Percentiles rank a stretch among this genome's conserved stretches.
Conservation (phyloP, 2,329 filamentous ascomycete genomes). For the Xylaria sp. region DNA sequence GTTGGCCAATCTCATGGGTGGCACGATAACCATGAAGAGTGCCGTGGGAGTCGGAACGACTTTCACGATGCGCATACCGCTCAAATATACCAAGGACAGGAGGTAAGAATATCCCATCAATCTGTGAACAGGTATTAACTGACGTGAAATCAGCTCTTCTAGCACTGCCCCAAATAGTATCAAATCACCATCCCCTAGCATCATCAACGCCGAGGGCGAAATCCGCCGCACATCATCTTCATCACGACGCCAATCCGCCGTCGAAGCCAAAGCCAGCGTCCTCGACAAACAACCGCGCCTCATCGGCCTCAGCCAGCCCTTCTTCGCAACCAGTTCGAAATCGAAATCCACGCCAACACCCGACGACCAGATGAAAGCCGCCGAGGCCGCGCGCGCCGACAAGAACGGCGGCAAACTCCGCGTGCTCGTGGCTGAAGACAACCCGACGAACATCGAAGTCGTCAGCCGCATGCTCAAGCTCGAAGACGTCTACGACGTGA, state of each 20-base stretch:
- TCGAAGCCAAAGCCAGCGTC: slow-evolving; percentile 39
- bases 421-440: slow-evolving; percentile 77
- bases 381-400: slow-evolving; percentile 58
- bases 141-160: slow-evolving; percentile 36
- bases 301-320: slow-evolving; percentile 76
- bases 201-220: slow-evolving; percentile 40
- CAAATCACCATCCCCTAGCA: slow-evolving; percentile 45
- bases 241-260: slow-evolving; percentile 27
- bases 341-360: slow-evolving; percentile 35
- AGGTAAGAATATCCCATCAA: slow-evolving; percentile 37
- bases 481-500: slow-evolving; percentile 79
- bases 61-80: slow-evolving; percentile 77
- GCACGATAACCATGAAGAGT: slow-evolving; percentile 66
- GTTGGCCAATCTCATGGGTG: slow-evolving; percentile 76
- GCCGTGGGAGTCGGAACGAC: slow-evolving; percentile 68
- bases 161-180: slow-evolving; percentile 52
- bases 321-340: slow-evolving; percentile 54
- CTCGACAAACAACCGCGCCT: slow-evolving; percentile 69
- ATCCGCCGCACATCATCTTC: slow-evolving; percentile 27
- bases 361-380: slow-evolving; percentile 58
- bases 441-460: slow-evolving; percentile 53
- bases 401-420: slow-evolving; percentile 62
- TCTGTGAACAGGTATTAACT: slow-evolving; percentile 6
- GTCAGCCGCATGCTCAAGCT: slow-evolving; percentile 64
- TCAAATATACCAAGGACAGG: slow-evolving; percentile 66